A percentile compares a stretch with the other conserved stretches of the same genome.
phyloP scores from a whole-genome alignment of 1,284 basidiomycete species.

The Marasmius tenuissimus region DNA sequence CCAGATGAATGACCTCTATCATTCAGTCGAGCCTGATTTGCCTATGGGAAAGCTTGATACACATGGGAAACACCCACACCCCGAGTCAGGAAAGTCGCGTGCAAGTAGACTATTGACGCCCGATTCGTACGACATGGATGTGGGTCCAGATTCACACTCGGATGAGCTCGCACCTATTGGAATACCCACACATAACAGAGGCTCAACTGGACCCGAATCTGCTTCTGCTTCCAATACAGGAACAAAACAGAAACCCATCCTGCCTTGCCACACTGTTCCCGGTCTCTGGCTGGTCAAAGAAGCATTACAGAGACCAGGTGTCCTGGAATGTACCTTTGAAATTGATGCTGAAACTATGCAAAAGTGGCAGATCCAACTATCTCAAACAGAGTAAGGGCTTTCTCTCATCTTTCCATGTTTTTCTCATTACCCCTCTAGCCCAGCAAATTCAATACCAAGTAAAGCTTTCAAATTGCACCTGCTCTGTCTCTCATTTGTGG shows the following conservation, averaged over 20 bases:
- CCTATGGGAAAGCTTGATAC: too few relatives aligned
- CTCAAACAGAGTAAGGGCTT: conserved; percentile 2
- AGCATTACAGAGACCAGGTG: conserved; percentile 7
- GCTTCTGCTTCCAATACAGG: too few relatives aligned
- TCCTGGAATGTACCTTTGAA: conserved; percentile 8
- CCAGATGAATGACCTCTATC: neutral
- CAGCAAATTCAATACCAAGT: neutral
- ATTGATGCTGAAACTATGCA: conserved; percentile 8
- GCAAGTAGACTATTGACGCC: neutral
- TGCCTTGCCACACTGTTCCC: conserved; percentile 8
- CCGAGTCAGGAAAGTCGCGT: too few relatives aligned
- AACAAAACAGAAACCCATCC: too few relatives aligned
- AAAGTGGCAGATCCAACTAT: conserved; percentile 1
- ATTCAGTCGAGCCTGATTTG: neutral
- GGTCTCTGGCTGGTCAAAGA: conserved; percentile 10
- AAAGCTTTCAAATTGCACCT: conserved; percentile 17
- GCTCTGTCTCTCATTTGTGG: conserved; percentile 39
- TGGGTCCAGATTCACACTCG: neutral
- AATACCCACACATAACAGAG: too few relatives aligned
- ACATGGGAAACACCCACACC: too few relatives aligned
- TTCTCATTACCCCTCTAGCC: neutral
- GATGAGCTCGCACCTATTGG: too few relatives aligned
- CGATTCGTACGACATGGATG: neutral
- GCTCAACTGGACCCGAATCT: too few relatives aligned
- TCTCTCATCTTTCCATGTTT: neutral